These are phyloP conservation scores for Chrysochromulina parva DNA, from an alignment of 78 protist genomes.

Conservation along the genomic window DNA sequence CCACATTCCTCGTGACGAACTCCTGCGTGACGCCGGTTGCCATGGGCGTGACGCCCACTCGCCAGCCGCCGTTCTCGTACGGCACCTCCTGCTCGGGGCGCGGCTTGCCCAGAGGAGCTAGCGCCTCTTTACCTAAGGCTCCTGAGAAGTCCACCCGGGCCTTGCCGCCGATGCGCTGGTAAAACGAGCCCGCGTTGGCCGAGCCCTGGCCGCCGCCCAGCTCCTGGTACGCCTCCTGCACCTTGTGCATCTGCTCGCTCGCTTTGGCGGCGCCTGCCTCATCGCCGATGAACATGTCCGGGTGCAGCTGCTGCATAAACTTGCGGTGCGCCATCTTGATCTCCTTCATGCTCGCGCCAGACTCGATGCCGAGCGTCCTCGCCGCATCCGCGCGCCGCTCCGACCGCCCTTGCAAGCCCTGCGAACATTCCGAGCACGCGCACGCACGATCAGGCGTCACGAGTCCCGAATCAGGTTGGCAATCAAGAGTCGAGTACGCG, in stretches of 20 bases:
- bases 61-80: background rate
- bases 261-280: conserved; percentile 1
- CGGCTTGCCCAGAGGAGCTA: background rate
- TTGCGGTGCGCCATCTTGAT: conserved; percentile 57
- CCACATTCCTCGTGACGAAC: background rate
- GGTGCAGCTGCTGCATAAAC: conserved; percentile 47
- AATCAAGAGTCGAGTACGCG: no score
- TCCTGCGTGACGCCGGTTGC: background rate
- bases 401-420: no score
- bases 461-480: no score
- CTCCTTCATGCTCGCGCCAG: conserved; percentile 54
- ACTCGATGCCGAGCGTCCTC: conserved; percentile 44
- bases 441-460: no score
- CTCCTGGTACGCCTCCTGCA: background rate
- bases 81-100: background rate
- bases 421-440: no score
- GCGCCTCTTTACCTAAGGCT: background rate
- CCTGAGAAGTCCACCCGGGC: background rate
- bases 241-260: background rate
- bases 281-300: conserved; percentile 50
- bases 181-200: background rate
- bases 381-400: background rate
- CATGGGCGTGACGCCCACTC: background rate
- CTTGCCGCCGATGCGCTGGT: background rate
- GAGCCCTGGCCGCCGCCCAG: background rate